Evolutionary conservation across 106 monocot species (phyloP), one percentile per base, ranked within the genome.

Genomic region (Dendrobium nobile): DNA sequence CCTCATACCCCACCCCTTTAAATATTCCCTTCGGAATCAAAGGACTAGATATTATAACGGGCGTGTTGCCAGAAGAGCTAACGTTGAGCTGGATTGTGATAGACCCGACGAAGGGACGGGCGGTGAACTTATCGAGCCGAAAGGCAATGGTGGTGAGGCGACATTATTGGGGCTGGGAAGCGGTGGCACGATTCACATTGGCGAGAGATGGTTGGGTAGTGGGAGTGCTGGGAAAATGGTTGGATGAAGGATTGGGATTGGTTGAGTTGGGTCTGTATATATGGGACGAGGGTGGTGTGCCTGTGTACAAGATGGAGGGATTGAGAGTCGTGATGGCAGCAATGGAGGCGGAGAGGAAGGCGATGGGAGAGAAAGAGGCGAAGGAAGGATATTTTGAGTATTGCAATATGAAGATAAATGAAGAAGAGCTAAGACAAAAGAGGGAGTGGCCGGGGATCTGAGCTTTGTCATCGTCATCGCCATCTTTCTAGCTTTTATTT

Each of bases 71-170:
- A 0, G 82, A 58, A 3, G 85, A 82, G 22, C 80, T 92, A 58
- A 81, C 84, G 4, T 85, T 98, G 51, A 92, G 92, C 87, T 98
- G 97, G 97, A 67, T 92, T 1, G 68, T 92, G 41, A 88, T 94
- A 77, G 92, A 94, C 77, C 89, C 91, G 5, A 56, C 42, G 0
- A 40, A 48, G 0, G 18, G 72, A 9, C 82, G 83, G 9, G 91
- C 91, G 13, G 85, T 88, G 40, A 92, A 91, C 79, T 9, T 89
- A 22, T 94, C 92, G 11, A 92, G 94, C 87, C 77, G 92, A 56
- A 47, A 84, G 41, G 88, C 91, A 4, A 92, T 98, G 2, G 42
- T 88, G 10, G 80, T 91, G 10, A 85, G 89, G 4, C 79, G 88
- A 41, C 79, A 87, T 67, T 91, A 92, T 92, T 67, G 84, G 85